A percentile compares a stretch with the other conserved stretches of the same genome.
phyloP scores from a whole-genome alignment of 352 stramenopile genomes.

The Globisporangium takayamanum region DNA sequence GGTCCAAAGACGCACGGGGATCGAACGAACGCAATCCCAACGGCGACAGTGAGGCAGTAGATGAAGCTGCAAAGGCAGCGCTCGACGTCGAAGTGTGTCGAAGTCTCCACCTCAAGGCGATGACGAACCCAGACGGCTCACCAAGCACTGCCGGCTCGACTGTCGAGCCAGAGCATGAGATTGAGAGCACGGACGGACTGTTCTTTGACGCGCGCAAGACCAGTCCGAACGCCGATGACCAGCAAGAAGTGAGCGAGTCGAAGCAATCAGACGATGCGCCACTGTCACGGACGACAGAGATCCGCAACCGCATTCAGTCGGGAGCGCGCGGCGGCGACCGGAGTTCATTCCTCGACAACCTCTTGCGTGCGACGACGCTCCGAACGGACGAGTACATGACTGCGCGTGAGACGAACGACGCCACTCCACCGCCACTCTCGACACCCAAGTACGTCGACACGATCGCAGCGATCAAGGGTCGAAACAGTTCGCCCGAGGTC shows the following conservation, averaged over 20 bases:
- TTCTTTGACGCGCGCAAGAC: slow-evolving; percentile 8
- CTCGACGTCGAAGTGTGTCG: neutral
- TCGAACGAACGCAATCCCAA: neutral
- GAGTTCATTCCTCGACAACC: slow-evolving; percentile 13
- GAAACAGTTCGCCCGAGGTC: neutral
- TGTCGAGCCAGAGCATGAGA: slow-evolving; percentile 40
- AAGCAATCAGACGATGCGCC: slow-evolving; percentile 5
- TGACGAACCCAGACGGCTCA: neutral
- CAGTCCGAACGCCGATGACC: neutral
- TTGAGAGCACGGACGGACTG: slow-evolving; percentile 18
- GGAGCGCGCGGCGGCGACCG: slow-evolving; percentile 3
- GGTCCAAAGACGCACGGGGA: slow-evolving; percentile 4
- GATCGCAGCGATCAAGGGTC: slow-evolving; percentile 7
- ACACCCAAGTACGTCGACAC: slow-evolving; percentile 10
- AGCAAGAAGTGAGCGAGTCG: neutral
- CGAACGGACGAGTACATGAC: slow-evolving; percentile 16
- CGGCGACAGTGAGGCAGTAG: neutral
- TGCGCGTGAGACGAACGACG: slow-evolving; percentile 8
- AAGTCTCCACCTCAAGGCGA: neutral
- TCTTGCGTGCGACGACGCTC: slow-evolving; percentile 11
- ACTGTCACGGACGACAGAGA: slow-evolving; percentile 9
- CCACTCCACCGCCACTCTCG: slow-evolving; percentile 1
- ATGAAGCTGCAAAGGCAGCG: neutral
- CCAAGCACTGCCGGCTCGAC: slow-evolving; percentile 4
- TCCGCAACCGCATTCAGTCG: slow-evolving; percentile 11